Percentiles rank a stretch among this genome's conserved stretches.
Evolutionary conservation across 1,284 basidiomycete genomes (phyloP).

Genomic region (Trichosporon asahii): DNA sequence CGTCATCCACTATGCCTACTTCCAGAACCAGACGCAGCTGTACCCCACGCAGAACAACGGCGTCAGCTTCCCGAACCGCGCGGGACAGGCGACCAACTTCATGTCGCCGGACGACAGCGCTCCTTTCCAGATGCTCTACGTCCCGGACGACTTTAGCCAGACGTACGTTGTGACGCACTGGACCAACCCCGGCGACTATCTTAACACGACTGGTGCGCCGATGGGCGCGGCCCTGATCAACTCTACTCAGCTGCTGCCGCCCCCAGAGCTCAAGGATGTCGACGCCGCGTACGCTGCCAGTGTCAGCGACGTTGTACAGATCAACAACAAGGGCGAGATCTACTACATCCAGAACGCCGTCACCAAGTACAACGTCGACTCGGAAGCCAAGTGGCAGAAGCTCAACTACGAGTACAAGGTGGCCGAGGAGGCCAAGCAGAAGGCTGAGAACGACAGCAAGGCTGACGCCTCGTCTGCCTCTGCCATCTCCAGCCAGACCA

Average conservation of each 20-base stretch:
- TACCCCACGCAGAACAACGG: conserved; percentile 56
- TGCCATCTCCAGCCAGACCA: conserved; percentile 12
- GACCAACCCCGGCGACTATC: conserved; percentile 46
- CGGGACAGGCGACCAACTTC: conserved; percentile 72
- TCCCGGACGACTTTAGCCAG: conserved; percentile 73
- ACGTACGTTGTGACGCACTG: conserved; percentile 66
- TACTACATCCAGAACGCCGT: conserved; percentile 64
- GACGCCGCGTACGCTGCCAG: conserved; percentile 69
- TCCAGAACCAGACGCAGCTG: conserved; percentile 69
- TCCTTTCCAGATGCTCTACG: conserved; percentile 77
- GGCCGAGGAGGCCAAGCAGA: background rate
- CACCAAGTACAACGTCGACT: conserved; percentile 44
- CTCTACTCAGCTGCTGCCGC: conserved; percentile 67
- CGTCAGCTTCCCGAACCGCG: conserved; percentile 66
- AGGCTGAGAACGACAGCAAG: conserved; percentile 2
- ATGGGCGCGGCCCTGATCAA: conserved; percentile 57
- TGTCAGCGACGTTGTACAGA: conserved; percentile 67
- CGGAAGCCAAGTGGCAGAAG: conserved; percentile 46
- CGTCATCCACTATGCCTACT: conserved; percentile 80
- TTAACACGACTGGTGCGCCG: conserved; percentile 36
- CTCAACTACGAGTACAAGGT: conserved; percentile 36
- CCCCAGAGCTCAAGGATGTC: conserved; percentile 65
- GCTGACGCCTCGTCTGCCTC: conserved; percentile 13
- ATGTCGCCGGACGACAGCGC: conserved; percentile 61
- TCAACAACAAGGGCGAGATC: conserved; percentile 64